Percentiles rank a stretch among this genome's conserved stretches.
Conservation (phyloP, 805 yeast species). For the Candida broadrunensis region DNA sequence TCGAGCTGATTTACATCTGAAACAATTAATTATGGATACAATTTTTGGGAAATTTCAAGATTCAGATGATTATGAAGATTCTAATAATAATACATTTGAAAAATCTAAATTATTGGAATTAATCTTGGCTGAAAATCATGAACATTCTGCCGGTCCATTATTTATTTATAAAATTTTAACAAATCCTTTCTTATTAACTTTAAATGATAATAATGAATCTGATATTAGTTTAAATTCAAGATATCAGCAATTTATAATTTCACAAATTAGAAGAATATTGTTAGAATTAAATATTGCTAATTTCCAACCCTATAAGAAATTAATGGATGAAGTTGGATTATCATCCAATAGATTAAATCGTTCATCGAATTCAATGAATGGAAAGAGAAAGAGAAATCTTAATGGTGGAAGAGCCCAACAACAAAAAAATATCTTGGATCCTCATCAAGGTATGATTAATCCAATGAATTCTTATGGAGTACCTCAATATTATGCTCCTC, state of each 20-base stretch:
- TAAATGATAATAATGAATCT: conserved; percentile 39
- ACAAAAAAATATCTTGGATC: not conserved
- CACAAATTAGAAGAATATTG: conserved; percentile 62
- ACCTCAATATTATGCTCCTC: not conserved
- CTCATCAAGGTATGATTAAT: not conserved
- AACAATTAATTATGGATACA: conserved; percentile 57
- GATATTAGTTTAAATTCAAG: conserved; percentile 13
- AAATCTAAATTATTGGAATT: conserved; percentile 50
- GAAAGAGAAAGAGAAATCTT: conserved; percentile 24
- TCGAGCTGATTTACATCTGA: conserved; percentile 61
- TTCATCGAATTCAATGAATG: conserved; percentile 15
- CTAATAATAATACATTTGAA: conserved; percentile 12
- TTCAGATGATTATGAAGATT: conserved; percentile 15
- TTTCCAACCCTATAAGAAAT: conserved; percentile 73
- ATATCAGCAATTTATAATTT: conserved; percentile 54
- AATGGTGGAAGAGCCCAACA: conserved; percentile 7
- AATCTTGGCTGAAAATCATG: conserved; percentile 62
- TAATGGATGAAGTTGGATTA: conserved; percentile 90
- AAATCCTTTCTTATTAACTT: conserved; percentile 53
- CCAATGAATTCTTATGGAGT: not conserved
- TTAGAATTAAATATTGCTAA: conserved; percentile 54
- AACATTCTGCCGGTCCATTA: conserved; percentile 48
- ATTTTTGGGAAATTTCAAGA: conserved; percentile 55
- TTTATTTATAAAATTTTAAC: conserved; percentile 79
- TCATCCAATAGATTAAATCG: conserved; percentile 31